A percentile compares a stretch with the other conserved stretches of the same genome.
phyloP scores from a whole-genome alignment of 805 yeast genomes.

The Saccharomycopsis fibuligera region DNA sequence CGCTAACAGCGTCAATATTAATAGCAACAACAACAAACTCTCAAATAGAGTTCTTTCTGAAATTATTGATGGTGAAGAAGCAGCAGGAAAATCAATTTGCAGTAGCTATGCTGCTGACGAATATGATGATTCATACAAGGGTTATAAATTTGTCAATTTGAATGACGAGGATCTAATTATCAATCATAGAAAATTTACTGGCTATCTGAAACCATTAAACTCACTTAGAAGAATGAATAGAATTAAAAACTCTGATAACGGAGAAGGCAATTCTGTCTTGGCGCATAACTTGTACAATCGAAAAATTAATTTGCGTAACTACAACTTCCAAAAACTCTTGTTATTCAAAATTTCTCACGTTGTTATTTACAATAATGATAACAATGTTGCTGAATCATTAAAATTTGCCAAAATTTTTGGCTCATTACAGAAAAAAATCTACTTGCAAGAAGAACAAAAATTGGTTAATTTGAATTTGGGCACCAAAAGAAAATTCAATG shows the following conservation, averaged over 20 bases:
- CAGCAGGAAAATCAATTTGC: background rate
- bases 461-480: slow-evolving; percentile 1
- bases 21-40: background rate
- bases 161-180: slow-evolving; percentile 12
- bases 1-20: background rate
- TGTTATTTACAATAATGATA: slow-evolving; percentile 20
- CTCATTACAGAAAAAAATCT: slow-evolving; percentile 20
- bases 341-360: slow-evolving; percentile 20
- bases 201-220: slow-evolving; percentile 16
- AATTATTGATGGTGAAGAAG: slow-evolving; percentile 2
- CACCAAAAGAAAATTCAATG: slow-evolving; percentile 9
- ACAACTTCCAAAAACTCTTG: slow-evolving; percentile 16
- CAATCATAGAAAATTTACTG: slow-evolving; percentile 14
- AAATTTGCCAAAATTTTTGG: slow-evolving; percentile 21
- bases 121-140: slow-evolving; percentile 6
- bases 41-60: background rate
- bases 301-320: slow-evolving; percentile 20
- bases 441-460: slow-evolving; percentile 15
- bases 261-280: slow-evolving; percentile 16
- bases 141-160: slow-evolving; percentile 13
- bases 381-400: slow-evolving; percentile 11
- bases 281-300: slow-evolving; percentile 16
- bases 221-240: slow-evolving; percentile 18
- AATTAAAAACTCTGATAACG: slow-evolving; percentile 14
- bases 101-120: slow-evolving; percentile 13